Conservation (phyloP, 176 grass and related monocot genomes). For the Zea mays region Zm-B73-REFERENCE-NAM-5.0 NC_050103.1:153975501-153976000, state of each 20-base stretch:
- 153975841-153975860: conserved; percentile 31
- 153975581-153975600: conserved; percentile 55
- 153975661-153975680: background rate
- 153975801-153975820: background rate
- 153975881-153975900: conserved; percentile 56
- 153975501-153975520: conserved; percentile 94
- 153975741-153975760: background rate
- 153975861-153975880: conserved; percentile 33
- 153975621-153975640: conserved; percentile 41
- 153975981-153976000: background rate
- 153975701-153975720: background rate
- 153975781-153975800: background rate
- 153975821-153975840: conserved; percentile 25
- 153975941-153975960: background rate
- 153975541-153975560: conserved; percentile 58
- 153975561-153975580: conserved; percentile 62
- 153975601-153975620: conserved; percentile 44
- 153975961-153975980: background rate
- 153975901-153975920: conserved; percentile 44
- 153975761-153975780: conserved; percentile 24
- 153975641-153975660: conserved; percentile 33
- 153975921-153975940: background rate
- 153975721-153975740: background rate
- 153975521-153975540: conserved; percentile 75
- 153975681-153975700: background rate